Percentiles rank a stretch among this genome's conserved stretches.
Conservation (phyloP, 1,284 basidiomycete genomes). For the Farysia itapuensis region DNA sequence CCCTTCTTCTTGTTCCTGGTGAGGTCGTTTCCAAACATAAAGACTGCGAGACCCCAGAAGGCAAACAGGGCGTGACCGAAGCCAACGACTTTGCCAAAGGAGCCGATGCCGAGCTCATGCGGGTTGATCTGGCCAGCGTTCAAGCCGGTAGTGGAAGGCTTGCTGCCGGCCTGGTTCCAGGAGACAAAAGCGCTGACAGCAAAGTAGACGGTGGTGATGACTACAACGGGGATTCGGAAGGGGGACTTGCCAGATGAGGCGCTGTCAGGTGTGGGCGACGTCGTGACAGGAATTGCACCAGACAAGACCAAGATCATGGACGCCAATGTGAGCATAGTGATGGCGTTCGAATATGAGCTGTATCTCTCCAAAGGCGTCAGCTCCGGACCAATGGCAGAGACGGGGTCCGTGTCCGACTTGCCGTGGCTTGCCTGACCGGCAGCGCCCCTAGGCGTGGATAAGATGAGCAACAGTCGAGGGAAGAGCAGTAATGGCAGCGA, state of each 20-base stretch:
- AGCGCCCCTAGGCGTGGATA: slow-evolving; percentile 32
- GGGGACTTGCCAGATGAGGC: slow-evolving; percentile 17
- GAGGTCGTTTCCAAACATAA: slow-evolving; percentile 36
- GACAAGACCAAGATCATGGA: slow-evolving; percentile 23
- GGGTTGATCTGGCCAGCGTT: slow-evolving; percentile 1
- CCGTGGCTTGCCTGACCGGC: slow-evolving; percentile 12
- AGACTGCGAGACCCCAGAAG: slow-evolving; percentile 33
- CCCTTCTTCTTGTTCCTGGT: slow-evolving; percentile 36
- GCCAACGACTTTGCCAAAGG: slow-evolving; percentile 26
- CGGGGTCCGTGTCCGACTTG: slow-evolving; percentile 2
- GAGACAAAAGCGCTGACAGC: slow-evolving; percentile 21
- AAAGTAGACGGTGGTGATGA: slow-evolving; percentile 30
- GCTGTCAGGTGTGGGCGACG: slow-evolving; percentile 25
- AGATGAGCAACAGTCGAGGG: slow-evolving; percentile 26
- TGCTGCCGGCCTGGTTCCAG: slow-evolving; percentile 12
- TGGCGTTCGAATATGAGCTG: slow-evolving; percentile 23
- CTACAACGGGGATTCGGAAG: slow-evolving; percentile 27
- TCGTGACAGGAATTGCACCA: slow-evolving; percentile 31
- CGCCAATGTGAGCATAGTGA: slow-evolving; percentile 25
- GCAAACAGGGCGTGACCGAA: slow-evolving; percentile 15
- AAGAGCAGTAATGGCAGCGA: slow-evolving; percentile 31
- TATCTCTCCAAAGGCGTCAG: slow-evolving; percentile 35
- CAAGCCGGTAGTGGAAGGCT: not conserved
- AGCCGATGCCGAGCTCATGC: slow-evolving; percentile 22
- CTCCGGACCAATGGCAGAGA: slow-evolving; percentile 29